A percentile compares a stretch with the other conserved stretches of the same genome.
phyloP scores from a whole-genome alignment of 768 basidiomycete species.

The Fomitopsis pulvina region DNA sequence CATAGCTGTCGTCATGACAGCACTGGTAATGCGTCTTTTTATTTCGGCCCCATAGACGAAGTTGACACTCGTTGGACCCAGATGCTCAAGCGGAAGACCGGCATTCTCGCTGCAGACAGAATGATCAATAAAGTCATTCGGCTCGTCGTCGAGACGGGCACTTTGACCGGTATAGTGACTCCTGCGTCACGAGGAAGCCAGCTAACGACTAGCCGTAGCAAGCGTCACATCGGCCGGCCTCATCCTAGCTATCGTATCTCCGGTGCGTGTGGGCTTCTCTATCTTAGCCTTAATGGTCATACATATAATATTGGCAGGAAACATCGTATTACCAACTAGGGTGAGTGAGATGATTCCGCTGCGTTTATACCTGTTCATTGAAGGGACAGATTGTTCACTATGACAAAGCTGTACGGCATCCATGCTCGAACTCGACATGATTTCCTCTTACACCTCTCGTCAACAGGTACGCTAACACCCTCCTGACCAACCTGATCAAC shows the following conservation, averaged over 20 bases:
- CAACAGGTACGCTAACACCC: background rate
- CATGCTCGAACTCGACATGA: background rate
- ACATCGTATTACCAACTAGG: background rate
- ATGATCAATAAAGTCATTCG: too few species aligned
- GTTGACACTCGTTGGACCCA: background rate
- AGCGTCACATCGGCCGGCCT: background rate
- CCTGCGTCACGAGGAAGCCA: conserved; percentile 2
- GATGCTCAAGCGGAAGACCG: background rate
- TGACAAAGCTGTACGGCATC: too few species aligned
- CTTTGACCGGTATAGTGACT: background rate
- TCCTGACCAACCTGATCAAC: background rate
- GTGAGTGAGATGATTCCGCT: background rate
- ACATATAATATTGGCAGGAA: background rate
- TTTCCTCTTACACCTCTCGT: background rate
- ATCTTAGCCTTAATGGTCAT: background rate
- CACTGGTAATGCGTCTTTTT: background rate
- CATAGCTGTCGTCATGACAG: background rate
- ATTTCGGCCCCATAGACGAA: background rate
- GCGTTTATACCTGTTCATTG: too few species aligned
- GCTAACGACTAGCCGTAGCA: conserved; percentile 1
- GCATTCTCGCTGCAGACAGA: background rate
- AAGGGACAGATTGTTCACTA: background rate
- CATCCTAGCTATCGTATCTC: background rate
- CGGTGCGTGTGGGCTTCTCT: background rate
- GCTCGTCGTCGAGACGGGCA: too few species aligned